phyloP scores from a whole-genome alignment of 2,329 filamentous ascomycete species.

The Pezicula carpinea region DNA sequence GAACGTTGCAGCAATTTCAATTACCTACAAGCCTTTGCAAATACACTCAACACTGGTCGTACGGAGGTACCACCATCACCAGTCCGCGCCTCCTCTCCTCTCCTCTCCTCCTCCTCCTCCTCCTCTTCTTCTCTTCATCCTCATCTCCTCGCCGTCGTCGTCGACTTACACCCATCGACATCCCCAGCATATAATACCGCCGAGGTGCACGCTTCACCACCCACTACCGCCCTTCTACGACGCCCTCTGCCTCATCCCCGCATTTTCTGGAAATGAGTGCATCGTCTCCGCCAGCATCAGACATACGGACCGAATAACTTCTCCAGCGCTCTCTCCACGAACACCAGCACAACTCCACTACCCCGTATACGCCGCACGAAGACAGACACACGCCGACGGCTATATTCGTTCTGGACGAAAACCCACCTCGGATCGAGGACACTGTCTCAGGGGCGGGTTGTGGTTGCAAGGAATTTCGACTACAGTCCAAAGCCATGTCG shows the following conservation, averaged over 20 bases:
- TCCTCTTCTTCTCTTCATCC: too few relatives aligned
- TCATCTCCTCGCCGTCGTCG: too few relatives aligned
- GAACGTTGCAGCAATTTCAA: too few relatives aligned
- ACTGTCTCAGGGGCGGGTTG: not conserved
- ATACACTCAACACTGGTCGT: too few relatives aligned
- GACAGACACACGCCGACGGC: slow-evolving; percentile 12
- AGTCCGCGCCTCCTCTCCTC: too few relatives aligned
- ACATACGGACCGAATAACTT: slow-evolving; percentile 24
- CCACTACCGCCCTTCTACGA: not conserved
- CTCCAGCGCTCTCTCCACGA: slow-evolving; percentile 9
- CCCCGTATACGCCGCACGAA: slow-evolving; percentile 14
- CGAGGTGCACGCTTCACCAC: too few relatives aligned
- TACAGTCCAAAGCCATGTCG: slow-evolving; percentile 16
- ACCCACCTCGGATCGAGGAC: not conserved
- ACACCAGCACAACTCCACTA: slow-evolving; percentile 6
- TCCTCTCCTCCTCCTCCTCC: too few relatives aligned
- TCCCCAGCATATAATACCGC: too few relatives aligned
- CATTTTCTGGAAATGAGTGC: slow-evolving; percentile 10
- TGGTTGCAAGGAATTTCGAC: not conserved
- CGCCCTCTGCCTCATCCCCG: slow-evolving; percentile 8
- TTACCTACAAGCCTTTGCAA: too few relatives aligned
- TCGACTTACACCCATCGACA: too few relatives aligned
- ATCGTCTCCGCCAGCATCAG: slow-evolving; percentile 15
- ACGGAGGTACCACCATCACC: too few relatives aligned
- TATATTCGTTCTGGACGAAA: not conserved